Base-by-base conservation (phyloP, 2,329 filamentous ascomycete species). In the Paracoccidioides brasiliensis region DNA sequence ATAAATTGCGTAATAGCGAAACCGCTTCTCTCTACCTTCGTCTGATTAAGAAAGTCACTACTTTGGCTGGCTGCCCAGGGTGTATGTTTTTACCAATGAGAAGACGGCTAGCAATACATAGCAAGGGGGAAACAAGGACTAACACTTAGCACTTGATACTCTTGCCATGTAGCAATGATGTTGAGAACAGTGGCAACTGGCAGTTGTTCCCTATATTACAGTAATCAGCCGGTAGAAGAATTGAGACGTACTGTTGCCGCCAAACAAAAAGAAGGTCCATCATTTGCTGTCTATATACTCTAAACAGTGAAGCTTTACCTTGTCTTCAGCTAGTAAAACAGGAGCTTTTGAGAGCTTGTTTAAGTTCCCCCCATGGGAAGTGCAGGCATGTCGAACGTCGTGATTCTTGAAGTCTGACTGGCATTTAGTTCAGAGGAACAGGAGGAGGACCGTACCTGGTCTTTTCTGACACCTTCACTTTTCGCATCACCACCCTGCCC, bases 401-500 rank as follows among this genome's bases (percentile, higher is more conserved):
- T 14, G 43, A n/a, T 28, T 48, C 22, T 15, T 38, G 48, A 38
- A 38, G 33, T 5, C 35, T 51, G 48, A 51, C 48, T 51, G 37
- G 35, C 7, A 51, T 33, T 37, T 40, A 51, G 48, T 15, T 51
- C 51, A 53, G 28, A 30, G 43, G 41, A 53, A 28, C 15, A 46
- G 51, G 51, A 53, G 51, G 51, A 53, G 51, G 41, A 53, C 30
- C 51, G 38, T 53, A 53, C 51, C 51, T 53, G 51, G 51, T 42
- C 51, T 40, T 43, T 53, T 42, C 22, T 53, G 33, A 51, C 33
- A 15, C 33, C 37, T 3, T 40, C 48, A 51, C 37, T 40, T 28
- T 51, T 15, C 15, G 14, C 15, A 10, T 51, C 48, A 12, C 33
- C 9, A 33, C 22, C 35, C 7, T 40, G 15, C 48, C 28, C 8